Conservation (phyloP, 306 rosid genomes). For the Vachellia collinsii region DNA sequence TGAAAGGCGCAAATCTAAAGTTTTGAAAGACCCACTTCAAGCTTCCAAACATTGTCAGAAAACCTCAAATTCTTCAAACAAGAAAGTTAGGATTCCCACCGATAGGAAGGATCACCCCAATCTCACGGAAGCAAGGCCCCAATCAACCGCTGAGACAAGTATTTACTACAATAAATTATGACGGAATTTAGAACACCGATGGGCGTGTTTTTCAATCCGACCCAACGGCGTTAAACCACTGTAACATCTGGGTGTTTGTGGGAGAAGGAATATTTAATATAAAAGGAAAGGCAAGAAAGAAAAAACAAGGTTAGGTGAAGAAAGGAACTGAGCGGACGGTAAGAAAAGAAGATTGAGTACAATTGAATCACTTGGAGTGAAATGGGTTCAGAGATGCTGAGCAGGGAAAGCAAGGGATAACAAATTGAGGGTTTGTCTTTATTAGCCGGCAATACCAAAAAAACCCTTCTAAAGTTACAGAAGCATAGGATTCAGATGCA, state of each 20-base stretch:
- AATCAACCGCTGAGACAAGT: slow-evolving; percentile 35
- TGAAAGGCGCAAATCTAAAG: slow-evolving; percentile 33
- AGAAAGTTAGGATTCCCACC: slow-evolving; percentile 28
- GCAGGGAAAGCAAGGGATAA: slow-evolving; percentile 33
- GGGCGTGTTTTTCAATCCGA: slow-evolving; percentile 30
- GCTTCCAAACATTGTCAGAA: slow-evolving; percentile 28
- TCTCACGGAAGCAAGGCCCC: slow-evolving; percentile 30
- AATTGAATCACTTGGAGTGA: slow-evolving; percentile 30
- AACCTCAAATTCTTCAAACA: slow-evolving; percentile 18
- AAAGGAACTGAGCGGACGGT: slow-evolving; percentile 37
- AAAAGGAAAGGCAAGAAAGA: slow-evolving; percentile 17
- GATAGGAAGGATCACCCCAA: slow-evolving; percentile 30
- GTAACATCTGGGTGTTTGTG: slow-evolving; percentile 3
- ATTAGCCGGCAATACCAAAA: slow-evolving; percentile 4
- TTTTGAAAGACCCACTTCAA: slow-evolving; percentile 44
- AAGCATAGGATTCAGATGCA: slow-evolving; percentile 2
- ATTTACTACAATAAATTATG: slow-evolving; percentile 33
- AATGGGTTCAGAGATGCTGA: not conserved
- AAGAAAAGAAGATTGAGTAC: slow-evolving; percentile 32
- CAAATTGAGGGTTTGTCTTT: slow-evolving; percentile 26
- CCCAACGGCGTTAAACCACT: slow-evolving; percentile 31
- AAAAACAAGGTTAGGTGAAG: slow-evolving; percentile 43
- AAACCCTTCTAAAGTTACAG: not conserved
- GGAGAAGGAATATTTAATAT: slow-evolving; percentile 17
- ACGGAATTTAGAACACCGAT: not conserved